Percentiles rank a stretch among this genome's conserved stretches.
Conservation (phyloP, 1,284 basidiomycete genomes). For the Cryptococcus floricola region DNA sequence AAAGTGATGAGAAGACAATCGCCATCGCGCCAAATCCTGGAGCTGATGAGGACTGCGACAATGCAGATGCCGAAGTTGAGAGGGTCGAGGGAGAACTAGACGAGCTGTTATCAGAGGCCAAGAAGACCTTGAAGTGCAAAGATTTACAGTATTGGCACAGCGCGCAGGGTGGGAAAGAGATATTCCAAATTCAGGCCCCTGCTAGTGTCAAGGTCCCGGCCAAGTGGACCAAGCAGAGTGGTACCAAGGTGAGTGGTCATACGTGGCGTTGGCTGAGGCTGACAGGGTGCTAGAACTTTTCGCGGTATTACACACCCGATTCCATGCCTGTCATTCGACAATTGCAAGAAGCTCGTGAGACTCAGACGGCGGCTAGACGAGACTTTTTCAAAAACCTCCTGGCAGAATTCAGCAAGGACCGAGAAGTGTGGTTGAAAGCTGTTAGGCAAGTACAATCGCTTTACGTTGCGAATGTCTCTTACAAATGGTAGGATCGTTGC, state of each 20-base stretch:
- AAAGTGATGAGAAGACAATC: constrained; percentile 39
- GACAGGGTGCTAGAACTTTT: constrained; percentile 56
- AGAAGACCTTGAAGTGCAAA: constrained; percentile 36
- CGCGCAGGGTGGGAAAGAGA: constrained; percentile 79
- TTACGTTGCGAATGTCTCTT: not conserved
- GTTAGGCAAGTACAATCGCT: constrained; percentile 47
- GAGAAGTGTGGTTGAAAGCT: constrained; percentile 70
- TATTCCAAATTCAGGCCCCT: constrained; percentile 75
- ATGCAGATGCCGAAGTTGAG: constrained; percentile 64
- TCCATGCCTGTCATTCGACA: constrained; percentile 67
- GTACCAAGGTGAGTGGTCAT: constrained; percentile 64
- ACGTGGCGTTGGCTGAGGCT: not conserved
- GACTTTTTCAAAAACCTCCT: constrained; percentile 76
- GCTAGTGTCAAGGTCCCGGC: constrained; percentile 64
- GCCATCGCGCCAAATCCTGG: constrained; percentile 68
- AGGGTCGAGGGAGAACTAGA: constrained; percentile 69
- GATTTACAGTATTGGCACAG: constrained; percentile 75
- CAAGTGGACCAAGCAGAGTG: constrained; percentile 77
- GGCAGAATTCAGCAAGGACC: constrained; percentile 79
- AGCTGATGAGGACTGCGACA: constrained; percentile 80
- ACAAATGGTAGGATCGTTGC: constrained; percentile 59
- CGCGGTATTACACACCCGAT: constrained; percentile 70
- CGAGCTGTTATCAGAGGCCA: constrained; percentile 58
- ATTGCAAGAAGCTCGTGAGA: constrained; percentile 89
- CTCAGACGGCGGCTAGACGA: constrained; percentile 69